Evolutionary conservation across 192 early-diverging fungal genomes (phyloP), one percentile per base, ranked within the genome.

Genomic region (Entomortierella parvispora): DNA sequence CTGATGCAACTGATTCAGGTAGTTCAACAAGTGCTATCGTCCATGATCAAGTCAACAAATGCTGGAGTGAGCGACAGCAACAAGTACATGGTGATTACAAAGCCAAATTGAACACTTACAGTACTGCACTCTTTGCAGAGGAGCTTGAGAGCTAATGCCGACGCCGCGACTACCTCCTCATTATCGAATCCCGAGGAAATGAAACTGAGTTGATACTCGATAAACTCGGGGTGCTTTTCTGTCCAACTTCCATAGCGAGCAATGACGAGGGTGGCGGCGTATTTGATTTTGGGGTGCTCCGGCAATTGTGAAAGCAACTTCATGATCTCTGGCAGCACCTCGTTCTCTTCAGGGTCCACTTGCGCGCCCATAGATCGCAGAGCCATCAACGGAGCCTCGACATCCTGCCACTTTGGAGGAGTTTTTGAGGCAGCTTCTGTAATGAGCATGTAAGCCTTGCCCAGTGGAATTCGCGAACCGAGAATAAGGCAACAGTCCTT

Each of bases 201-300:
- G 79, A 91, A 99, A 34, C 84, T 88, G 42, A 99, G 88, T 84
- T 99, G 97, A 78, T 95, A 97, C 32, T 88, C 76, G n/a, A 99
- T 88, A 59, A 91, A 95, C 78, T 94, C 86, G 10, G 96, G 95
- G 71, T 99, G 96, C 46, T 84, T 79, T 26, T 80, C 71, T 2
- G 96, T 97, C 98, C 98, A 99, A 58, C 87, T 86, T 23, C 97
- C 92, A 71, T 99, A 99, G 54, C 96, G 86, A 3, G 94, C 95
- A 72, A 99, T 97, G 9, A 99, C 96, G 22, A 99, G 82, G 22
- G 97, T 96, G 2, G 96, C 96, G 0, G 97, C 96, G 65, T 99
- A 97, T 63, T 92, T 91, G 80, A 99, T 90, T 77, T 96, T 96
- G 14, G 98, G 94, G 68, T 99, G 97, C 20, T 84, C 63, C 15